Conservation (phyloP, 352 stramenopile genomes). For the Pythium monospermum region DNA sequence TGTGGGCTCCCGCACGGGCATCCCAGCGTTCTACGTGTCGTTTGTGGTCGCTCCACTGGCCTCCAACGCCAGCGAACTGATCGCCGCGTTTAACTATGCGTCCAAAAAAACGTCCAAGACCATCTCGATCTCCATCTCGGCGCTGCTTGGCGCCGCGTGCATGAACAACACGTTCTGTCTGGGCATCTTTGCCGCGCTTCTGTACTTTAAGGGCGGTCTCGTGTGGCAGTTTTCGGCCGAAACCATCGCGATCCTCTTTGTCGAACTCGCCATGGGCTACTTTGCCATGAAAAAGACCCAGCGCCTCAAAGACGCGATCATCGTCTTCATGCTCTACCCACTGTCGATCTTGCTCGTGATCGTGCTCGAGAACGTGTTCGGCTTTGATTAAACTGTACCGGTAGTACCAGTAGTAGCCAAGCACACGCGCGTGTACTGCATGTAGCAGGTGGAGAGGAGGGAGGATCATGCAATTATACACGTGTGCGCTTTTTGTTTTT, state of each 20-base stretch:
- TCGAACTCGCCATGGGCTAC: slow-evolving; percentile 88
- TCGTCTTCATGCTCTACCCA: slow-evolving; percentile 91
- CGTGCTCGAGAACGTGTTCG: slow-evolving; percentile 89
- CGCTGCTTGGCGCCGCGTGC: slow-evolving; percentile 92
- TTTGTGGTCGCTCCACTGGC: slow-evolving; percentile 97
- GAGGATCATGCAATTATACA: too few species aligned
- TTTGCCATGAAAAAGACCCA: slow-evolving; percentile 86
- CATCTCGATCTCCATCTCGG: slow-evolving; percentile 94
- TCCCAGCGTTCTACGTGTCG: slow-evolving; percentile 97
- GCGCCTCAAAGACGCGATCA: slow-evolving; percentile 71
- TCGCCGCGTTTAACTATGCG: slow-evolving; percentile 97
- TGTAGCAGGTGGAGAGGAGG: too few species aligned
- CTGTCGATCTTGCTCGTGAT: slow-evolving; percentile 91
- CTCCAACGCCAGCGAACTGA: slow-evolving; percentile 98
- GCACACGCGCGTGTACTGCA: too few species aligned
- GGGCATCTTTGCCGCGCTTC: slow-evolving; percentile 96
- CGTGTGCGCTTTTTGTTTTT: too few species aligned
- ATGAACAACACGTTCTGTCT: slow-evolving; percentile 99
- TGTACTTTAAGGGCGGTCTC: slow-evolving; percentile 92
- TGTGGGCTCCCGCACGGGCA: slow-evolving; percentile 84
- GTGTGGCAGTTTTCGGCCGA: slow-evolving; percentile 98
- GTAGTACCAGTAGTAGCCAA: too few species aligned
- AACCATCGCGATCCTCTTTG: slow-evolving; percentile 95
- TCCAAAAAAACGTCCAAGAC: slow-evolving; percentile 97
- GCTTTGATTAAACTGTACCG: slow-evolving; percentile 92